phyloP scores from a whole-genome alignment of 345 rosid genomes.

The Gossypium ekmanianum region DNA sequence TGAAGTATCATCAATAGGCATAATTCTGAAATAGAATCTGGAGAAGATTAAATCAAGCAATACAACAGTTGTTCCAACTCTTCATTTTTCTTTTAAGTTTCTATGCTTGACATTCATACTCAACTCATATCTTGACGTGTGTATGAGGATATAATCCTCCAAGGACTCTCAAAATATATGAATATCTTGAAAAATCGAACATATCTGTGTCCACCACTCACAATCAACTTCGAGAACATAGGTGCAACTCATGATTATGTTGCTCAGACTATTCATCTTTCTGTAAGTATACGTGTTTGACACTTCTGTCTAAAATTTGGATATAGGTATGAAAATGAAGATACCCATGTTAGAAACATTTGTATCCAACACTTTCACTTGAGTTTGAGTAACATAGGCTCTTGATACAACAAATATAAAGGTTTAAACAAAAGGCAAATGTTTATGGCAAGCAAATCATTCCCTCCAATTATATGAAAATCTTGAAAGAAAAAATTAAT shows the following conservation, averaged over 20 bases:
- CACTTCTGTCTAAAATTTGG: not conserved
- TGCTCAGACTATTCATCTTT: not conserved
- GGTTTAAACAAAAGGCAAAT: slow-evolving; percentile 8
- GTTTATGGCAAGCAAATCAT: not conserved
- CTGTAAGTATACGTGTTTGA: not conserved
- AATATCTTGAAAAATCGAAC: not conserved
- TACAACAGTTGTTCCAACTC: not conserved
- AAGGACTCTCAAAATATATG: not conserved
- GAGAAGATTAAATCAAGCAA: not conserved
- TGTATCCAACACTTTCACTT: not conserved
- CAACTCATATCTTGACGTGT: not conserved
- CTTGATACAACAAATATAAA: not conserved
- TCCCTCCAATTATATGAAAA: no score
- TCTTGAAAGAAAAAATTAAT: no score
- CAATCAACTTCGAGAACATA: not conserved
- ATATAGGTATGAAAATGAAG: not conserved
- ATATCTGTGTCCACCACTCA: not conserved
- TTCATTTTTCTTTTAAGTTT: not conserved
- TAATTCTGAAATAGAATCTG: not conserved
- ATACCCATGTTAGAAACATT: not conserved
- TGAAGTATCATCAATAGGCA: not conserved
- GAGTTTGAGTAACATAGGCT: not conserved
- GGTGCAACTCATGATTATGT: not conserved
- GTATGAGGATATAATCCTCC: not conserved
- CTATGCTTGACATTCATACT: not conserved